phyloP scores from a whole-genome alignment of 176 grass and related monocot species.

The Poa annua region DNA sequence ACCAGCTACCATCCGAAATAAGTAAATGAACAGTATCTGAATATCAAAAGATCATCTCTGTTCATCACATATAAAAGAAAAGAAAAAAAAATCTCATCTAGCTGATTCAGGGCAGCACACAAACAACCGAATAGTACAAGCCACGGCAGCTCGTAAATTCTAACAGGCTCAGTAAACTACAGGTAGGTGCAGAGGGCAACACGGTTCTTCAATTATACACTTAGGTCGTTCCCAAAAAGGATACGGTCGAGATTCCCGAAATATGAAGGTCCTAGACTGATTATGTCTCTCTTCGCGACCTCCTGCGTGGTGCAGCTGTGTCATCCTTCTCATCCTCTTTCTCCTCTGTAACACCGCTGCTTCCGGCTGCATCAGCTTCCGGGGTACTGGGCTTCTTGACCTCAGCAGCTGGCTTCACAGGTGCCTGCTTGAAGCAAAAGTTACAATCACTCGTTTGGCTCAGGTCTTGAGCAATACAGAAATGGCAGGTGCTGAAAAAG shows the following conservation, averaged over 20 bases:
- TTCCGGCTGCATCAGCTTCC: constrained; percentile 45
- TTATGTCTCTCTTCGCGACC: constrained; percentile 73
- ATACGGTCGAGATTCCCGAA: neutral
- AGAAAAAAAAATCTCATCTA: neutral
- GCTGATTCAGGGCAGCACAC: constrained; percentile 22
- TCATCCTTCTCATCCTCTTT: constrained; percentile 58
- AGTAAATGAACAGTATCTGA: neutral
- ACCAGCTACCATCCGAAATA: neutral
- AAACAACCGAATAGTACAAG: constrained; percentile 2
- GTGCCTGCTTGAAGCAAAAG: constrained; percentile 46
- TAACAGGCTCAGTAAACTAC: neutral
- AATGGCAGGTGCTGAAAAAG: neutral
- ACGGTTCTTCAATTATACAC: constrained; percentile 20
- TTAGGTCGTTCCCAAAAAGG: neutral
- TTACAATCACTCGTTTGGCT: neutral
- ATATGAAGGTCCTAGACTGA: neutral
- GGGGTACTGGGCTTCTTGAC: constrained; percentile 26
- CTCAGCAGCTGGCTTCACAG: constrained; percentile 39
- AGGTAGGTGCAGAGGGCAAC: neutral
- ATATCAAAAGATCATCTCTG: neutral
- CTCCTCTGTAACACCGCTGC: constrained; percentile 64
- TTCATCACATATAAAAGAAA: constrained; percentile 13
- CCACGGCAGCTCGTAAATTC: neutral
- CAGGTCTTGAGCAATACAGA: neutral
- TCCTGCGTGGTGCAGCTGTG: constrained; percentile 52